Percentiles rank a stretch among this genome's conserved stretches.
Conservation (phyloP, 169 alveolate species). For the Eimeria maxima region DNA sequence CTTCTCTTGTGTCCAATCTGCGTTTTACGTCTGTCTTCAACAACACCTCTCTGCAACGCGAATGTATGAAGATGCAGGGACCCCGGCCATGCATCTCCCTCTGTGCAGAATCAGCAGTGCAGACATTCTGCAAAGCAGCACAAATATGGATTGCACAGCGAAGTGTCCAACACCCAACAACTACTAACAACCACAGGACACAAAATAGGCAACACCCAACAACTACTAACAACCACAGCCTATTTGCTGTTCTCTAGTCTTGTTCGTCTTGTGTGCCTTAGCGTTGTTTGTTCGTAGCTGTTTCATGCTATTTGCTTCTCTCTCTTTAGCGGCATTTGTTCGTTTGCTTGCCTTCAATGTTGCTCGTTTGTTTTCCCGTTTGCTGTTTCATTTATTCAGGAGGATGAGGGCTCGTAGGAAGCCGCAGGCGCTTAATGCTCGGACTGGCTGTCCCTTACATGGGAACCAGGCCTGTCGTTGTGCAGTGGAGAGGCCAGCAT, state of each 20-base stretch:
- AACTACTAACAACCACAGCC: too few relatives aligned
- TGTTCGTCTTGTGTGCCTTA: too few relatives aligned
- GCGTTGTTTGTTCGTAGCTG: too few relatives aligned
- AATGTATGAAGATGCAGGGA: not conserved
- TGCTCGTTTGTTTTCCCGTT: not conserved
- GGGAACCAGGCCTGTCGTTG: slow-evolving; percentile 78
- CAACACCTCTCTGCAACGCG: not conserved
- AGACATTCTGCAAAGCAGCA: not conserved
- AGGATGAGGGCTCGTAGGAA: slow-evolving; percentile 22
- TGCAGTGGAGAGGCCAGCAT: slow-evolving; percentile 68
- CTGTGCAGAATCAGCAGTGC: not conserved
- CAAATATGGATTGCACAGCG: too few relatives aligned
- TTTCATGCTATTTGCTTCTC: too few relatives aligned
- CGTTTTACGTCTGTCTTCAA: too few relatives aligned
- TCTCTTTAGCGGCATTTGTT: not conserved
- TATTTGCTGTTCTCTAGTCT: too few relatives aligned
- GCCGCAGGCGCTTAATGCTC: slow-evolving; percentile 45
- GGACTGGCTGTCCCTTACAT: slow-evolving; percentile 82
- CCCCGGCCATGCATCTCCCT: not conserved
- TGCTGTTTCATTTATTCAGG: not conserved
- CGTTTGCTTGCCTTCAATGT: too few relatives aligned
- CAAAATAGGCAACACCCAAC: too few relatives aligned
- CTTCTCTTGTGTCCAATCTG: too few relatives aligned
- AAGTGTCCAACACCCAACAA: too few relatives aligned
- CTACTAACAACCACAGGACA: too few relatives aligned